Conservation (phyloP, 1,284 basidiomycete genomes). For the Malassezia arunalokei region DNA sequence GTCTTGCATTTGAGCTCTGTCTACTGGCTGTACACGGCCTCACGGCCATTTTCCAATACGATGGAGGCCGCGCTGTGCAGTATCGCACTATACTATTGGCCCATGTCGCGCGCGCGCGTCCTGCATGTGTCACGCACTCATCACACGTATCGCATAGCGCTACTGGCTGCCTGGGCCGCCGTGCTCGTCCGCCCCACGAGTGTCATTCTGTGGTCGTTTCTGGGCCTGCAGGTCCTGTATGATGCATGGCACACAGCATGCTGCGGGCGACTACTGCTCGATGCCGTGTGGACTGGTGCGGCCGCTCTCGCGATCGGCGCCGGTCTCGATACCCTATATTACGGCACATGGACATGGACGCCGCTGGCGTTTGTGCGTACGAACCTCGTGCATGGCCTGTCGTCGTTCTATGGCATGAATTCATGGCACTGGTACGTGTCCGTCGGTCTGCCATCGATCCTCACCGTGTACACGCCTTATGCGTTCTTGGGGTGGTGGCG, state of each 20-base stretch:
- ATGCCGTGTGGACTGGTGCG: slow-evolving; percentile 22
- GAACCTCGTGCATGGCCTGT: slow-evolving; percentile 57
- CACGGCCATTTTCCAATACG: slow-evolving; percentile 83
- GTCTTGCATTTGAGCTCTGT: slow-evolving; percentile 71
- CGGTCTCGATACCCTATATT: slow-evolving; percentile 59
- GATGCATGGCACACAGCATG: background rate
- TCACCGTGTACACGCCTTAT: background rate
- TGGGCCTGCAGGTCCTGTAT: slow-evolving; percentile 16
- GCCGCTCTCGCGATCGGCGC: slow-evolving; percentile 49
- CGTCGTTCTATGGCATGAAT: slow-evolving; percentile 83
- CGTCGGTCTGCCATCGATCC: slow-evolving; percentile 60
- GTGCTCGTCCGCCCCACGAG: slow-evolving; percentile 77
- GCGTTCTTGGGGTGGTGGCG: background rate
- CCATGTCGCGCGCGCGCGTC: slow-evolving; percentile 23
- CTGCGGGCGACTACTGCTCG: background rate
- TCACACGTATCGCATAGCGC: background rate
- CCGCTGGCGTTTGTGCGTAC: slow-evolving; percentile 67
- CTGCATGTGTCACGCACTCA: background rate
- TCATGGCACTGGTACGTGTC: slow-evolving; percentile 77
- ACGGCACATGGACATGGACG: slow-evolving; percentile 58
- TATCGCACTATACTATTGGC: slow-evolving; percentile 67
- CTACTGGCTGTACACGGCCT: slow-evolving; percentile 71
- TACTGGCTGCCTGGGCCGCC: slow-evolving; percentile 48
- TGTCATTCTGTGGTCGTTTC: slow-evolving; percentile 66
- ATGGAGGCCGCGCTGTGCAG: slow-evolving; percentile 75